phyloP scores from a whole-genome alignment of 441 rosid genomes.

The Syzygium malaccense region DNA sequence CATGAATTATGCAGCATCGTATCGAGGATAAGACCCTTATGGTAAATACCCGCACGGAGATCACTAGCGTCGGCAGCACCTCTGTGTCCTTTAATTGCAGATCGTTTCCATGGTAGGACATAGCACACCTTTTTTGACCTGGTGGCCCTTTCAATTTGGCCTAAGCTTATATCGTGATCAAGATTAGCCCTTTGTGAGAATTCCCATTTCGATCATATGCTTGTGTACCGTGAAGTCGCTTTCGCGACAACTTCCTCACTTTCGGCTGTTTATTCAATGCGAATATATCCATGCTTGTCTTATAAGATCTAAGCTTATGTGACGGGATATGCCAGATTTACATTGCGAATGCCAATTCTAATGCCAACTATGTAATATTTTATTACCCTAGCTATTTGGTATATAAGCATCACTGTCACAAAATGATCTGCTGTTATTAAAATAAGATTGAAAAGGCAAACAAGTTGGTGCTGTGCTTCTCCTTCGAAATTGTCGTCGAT shows the following conservation, averaged over 20 bases:
- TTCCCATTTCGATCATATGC: not conserved
- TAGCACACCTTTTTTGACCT: not conserved
- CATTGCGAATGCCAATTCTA: not conserved
- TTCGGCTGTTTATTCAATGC: not conserved
- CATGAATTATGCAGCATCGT: accelerated
- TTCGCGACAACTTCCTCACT: not conserved
- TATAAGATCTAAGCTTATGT: too few relatives aligned
- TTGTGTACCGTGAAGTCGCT: not conserved
- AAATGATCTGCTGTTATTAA: too few relatives aligned
- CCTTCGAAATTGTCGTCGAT: not conserved
- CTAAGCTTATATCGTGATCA: not conserved
- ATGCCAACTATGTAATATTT: not conserved
- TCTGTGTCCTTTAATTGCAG: not conserved
- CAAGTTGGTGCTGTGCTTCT: not conserved
- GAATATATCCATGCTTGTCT: not conserved
- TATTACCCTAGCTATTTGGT: not conserved
- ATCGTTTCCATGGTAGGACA: not conserved
- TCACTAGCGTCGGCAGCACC: not conserved
- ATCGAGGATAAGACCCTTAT: not conserved
- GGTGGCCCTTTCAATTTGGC: not conserved
- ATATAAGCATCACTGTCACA: not conserved
- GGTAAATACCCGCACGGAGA: not conserved
- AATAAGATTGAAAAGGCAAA: not conserved
- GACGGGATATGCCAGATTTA: not conserved
- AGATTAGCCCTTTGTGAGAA: not conserved